A percentile compares a stretch with the other conserved stretches of the same genome.
These are phyloP conservation scores for Boletus rubroflammeus DNA, from an alignment of 768 basidiomycete species.

Conservation along the genomic window DNA sequence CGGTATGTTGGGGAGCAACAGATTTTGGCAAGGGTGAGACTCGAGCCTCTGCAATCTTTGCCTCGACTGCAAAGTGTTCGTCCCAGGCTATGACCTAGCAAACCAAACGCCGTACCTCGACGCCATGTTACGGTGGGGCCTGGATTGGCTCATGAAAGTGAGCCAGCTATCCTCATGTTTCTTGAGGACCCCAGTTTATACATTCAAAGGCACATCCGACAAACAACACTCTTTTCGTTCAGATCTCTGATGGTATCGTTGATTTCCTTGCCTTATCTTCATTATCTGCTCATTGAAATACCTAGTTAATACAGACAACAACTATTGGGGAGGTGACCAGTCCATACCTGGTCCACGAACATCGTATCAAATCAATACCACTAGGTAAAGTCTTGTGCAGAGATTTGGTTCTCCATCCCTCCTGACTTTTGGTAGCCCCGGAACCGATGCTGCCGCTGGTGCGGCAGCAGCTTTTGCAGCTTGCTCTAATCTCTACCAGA, in stretches of 20 bases:
- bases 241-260: slow-evolving; percentile 60
- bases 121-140: slow-evolving; percentile 83
- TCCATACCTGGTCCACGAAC: slow-evolving; percentile 72
- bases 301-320: slow-evolving; percentile 59
- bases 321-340: slow-evolving; percentile 88
- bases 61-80: neutral
- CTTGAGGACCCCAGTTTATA: neutral
- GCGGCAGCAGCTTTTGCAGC: slow-evolving; percentile 86
- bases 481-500: slow-evolving; percentile 77
- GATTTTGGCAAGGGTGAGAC: slow-evolving; percentile 72
- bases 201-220: slow-evolving; percentile 70
- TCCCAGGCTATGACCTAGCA: slow-evolving; percentile 71
- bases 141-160: slow-evolving; percentile 90
- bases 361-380: slow-evolving; percentile 74
- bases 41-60: neutral
- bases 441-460: slow-evolving; percentile 85
- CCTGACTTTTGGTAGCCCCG: slow-evolving; percentile 46
- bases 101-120: slow-evolving; percentile 93
- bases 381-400: slow-evolving; percentile 34
- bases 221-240: slow-evolving; percentile 68
- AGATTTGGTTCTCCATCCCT: neutral
- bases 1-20: slow-evolving; percentile 86
- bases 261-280: neutral
- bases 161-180: slow-evolving; percentile 7
- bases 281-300: neutral